These are phyloP conservation scores for Lactifluus volemus DNA, from an alignment of 768 basidiomycete species.

Conservation along the genomic window DNA sequence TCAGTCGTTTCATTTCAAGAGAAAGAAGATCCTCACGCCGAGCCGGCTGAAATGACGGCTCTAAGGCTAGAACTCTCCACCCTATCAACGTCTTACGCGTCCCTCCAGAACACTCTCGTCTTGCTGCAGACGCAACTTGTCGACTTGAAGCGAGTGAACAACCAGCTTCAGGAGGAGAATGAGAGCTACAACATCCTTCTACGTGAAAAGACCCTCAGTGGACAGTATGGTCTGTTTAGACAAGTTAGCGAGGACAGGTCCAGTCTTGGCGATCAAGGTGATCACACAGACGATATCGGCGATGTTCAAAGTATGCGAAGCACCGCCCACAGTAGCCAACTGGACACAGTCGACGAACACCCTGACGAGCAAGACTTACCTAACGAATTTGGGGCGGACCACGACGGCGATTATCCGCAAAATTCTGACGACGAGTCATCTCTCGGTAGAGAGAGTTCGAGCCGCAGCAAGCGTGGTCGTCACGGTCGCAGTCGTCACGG, in stretches of 20 bases:
- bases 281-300: constrained; percentile 18
- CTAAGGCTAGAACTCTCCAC: constrained; percentile 79
- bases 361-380: constrained; percentile 38
- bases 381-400: constrained; percentile 37
- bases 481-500: constrained; percentile 46
- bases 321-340: constrained; percentile 47
- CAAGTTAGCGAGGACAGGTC: constrained; percentile 45
- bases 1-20: constrained; percentile 34
- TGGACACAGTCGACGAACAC: constrained; percentile 39
- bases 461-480: constrained; percentile 34
- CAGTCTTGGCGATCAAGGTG: constrained; percentile 20
- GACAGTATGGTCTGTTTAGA: constrained; percentile 71
- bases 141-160: constrained; percentile 83
- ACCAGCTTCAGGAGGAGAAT: constrained; percentile 88
- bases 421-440: constrained; percentile 28
- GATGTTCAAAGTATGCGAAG: constrained; percentile 41
- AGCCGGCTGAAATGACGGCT: constrained; percentile 83
- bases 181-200: constrained; percentile 94
- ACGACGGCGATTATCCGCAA: constrained; percentile 37
- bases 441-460: constrained; percentile 22
- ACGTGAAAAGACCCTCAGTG: constrained; percentile 83
- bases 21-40: constrained; percentile 55
- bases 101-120: constrained; percentile 76
- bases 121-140: constrained; percentile 77
- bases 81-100: constrained; percentile 75